Conservation (phyloP, 164 flowering plant species). For the Magnolia kwangsiensis region DNA sequence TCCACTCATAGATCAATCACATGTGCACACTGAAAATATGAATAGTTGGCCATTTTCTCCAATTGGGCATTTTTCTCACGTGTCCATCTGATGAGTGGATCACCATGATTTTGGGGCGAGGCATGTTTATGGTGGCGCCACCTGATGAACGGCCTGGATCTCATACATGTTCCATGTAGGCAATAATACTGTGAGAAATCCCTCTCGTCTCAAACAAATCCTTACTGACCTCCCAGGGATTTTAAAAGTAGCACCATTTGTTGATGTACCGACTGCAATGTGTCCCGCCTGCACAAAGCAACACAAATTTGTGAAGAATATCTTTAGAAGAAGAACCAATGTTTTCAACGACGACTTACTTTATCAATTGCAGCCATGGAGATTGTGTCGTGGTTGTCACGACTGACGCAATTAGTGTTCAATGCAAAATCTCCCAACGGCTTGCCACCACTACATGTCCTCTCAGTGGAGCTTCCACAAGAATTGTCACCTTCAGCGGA, state of each 20-base stretch:
- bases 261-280: conserved; percentile 93
- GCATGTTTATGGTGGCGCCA: background rate
- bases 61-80: background rate
- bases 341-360: conserved; percentile 34
- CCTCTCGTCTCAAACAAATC: background rate
- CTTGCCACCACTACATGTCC: conserved; percentile 29
- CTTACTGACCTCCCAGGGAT: conserved; percentile 79
- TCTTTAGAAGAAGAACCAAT: background rate
- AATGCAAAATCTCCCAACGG: conserved; percentile 20
- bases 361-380: conserved; percentile 90
- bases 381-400: conserved; percentile 82
- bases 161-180: background rate
- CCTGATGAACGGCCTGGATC: background rate
- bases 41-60: background rate
- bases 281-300: conserved; percentile 56
- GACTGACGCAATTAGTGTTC: conserved; percentile 37
- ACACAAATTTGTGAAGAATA: conserved; percentile 1
- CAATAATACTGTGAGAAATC: background rate
- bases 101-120: background rate
- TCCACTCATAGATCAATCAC: background rate
- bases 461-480: conserved; percentile 10
- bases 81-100: background rate
- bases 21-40: background rate
- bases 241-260: conserved; percentile 94
- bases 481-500: conserved; percentile 8